Evolutionary conservation across 345 rosid species (phyloP).

Genomic region (Combretum micranthum): DNA sequence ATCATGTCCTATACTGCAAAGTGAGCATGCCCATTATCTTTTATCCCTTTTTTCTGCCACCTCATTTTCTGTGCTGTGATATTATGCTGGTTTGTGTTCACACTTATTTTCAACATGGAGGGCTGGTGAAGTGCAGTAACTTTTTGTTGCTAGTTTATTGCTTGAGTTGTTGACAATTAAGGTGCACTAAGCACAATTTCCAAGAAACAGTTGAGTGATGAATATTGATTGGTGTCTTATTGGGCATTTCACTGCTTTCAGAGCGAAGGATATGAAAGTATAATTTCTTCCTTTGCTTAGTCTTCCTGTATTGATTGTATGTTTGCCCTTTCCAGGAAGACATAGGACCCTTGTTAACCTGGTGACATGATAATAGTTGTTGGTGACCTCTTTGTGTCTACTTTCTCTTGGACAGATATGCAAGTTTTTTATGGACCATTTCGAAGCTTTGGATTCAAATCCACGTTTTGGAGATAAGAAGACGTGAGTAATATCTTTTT

Average conservation of each 20-base stretch:
- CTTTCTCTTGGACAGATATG: slow-evolving; percentile 49
- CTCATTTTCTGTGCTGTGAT: neutral
- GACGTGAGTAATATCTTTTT: slow-evolving; percentile 40
- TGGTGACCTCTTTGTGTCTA: slow-evolving; percentile 5
- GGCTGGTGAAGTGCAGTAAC: too few species aligned
- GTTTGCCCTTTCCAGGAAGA: neutral
- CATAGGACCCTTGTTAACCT: neutral
- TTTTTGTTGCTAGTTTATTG: too few species aligned
- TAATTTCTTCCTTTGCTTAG: neutral
- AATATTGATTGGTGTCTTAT: too few species aligned
- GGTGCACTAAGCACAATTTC: too few species aligned
- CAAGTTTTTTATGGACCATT: slow-evolving; percentile 97
- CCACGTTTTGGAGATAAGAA: slow-evolving; percentile 96
- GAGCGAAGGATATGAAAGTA: too few species aligned
- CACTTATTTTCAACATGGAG: neutral
- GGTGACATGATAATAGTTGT: neutral
- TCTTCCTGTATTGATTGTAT: neutral
- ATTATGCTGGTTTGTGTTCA: neutral
- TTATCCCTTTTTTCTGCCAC: neutral
- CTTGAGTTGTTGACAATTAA: too few species aligned
- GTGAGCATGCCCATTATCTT: slow-evolving; percentile 23
- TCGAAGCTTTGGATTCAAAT: slow-evolving; percentile 84
- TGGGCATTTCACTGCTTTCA: too few species aligned
- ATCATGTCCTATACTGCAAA: slow-evolving; percentile 98
- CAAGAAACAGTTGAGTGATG: too few species aligned